A percentile compares a stretch with the other conserved stretches of the same genome.
Evolutionary conservation across 345 rosid genomes (phyloP).

Genomic region (Eucalyptus fibrosa): DNA sequence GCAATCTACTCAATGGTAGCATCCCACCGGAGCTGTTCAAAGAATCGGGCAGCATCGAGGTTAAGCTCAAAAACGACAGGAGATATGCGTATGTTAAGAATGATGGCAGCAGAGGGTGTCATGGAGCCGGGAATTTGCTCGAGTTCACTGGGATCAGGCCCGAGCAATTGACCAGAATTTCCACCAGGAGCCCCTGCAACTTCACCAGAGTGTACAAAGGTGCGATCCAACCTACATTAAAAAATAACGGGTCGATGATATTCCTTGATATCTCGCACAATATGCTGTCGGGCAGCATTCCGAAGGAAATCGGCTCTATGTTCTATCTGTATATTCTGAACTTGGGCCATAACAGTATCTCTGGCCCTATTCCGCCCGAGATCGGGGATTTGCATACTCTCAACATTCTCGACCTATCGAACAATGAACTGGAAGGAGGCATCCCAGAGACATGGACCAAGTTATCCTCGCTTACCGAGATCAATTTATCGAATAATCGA

Average conservation of each 20-base stretch:
- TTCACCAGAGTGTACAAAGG: conserved; percentile 63
- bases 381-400: conserved; percentile 53
- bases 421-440: conserved; percentile 47
- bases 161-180: conserved; percentile 26
- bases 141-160: conserved; percentile 71
- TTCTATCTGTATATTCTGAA: conserved; percentile 57
- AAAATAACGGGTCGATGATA: conserved; percentile 84
- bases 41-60: conserved; percentile 70
- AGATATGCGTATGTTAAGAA: conserved; percentile 65
- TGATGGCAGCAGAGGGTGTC: conserved; percentile 69
- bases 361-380: conserved; percentile 63
- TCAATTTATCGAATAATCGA: conserved; percentile 59
- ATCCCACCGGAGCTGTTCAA: conserved; percentile 67
- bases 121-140: conserved; percentile 80
- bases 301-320: conserved; percentile 75
- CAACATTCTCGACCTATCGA: conserved; percentile 79
- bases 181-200: conserved; percentile 75
- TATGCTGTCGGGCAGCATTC: conserved; percentile 54
- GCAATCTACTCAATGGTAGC: conserved; percentile 52
- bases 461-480: conserved; percentile 45
- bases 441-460: conserved; percentile 60
- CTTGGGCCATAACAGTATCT: conserved; percentile 60
- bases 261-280: conserved; percentile 85
- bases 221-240: conserved; percentile 58
- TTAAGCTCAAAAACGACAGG: conserved; percentile 58